phyloP scores from a whole-genome alignment of 768 basidiomycete genomes.

The Xanthoconium purpureum region DNA sequence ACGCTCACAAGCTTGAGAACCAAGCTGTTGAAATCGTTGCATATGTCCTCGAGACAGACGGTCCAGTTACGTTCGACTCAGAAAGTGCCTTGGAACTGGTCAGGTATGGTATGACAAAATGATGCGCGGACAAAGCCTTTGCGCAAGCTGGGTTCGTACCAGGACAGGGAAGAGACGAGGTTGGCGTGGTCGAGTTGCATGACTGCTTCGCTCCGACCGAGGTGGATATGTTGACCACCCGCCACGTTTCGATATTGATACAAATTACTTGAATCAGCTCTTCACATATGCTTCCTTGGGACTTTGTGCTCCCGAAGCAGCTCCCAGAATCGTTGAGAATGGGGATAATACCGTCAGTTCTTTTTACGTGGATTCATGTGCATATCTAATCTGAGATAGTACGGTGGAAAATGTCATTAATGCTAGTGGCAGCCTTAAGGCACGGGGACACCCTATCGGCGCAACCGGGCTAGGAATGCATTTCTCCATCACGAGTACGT shows the following conservation, averaged over 20 bases:
- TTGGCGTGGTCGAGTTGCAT: conserved; percentile 80
- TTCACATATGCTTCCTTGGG: conserved; percentile 79
- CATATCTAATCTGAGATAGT: conserved; percentile 37
- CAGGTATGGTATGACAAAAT: conserved; percentile 71
- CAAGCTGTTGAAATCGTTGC: conserved; percentile 81
- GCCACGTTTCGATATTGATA: neutral
- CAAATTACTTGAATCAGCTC: conserved; percentile 56
- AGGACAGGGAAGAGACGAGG: conserved; percentile 60
- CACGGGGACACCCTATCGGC: conserved; percentile 79
- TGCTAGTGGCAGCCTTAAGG: conserved; percentile 80
- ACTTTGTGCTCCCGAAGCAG: conserved; percentile 60
- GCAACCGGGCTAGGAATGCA: conserved; percentile 81
- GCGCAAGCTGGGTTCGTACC: conserved; percentile 60
- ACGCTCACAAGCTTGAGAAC: conserved; percentile 66
- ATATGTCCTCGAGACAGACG: conserved; percentile 66
- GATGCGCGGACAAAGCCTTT: conserved; percentile 65
- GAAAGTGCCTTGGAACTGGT: conserved; percentile 73
- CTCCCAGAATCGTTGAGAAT: conserved; percentile 66
- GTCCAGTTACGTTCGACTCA: conserved; percentile 58
- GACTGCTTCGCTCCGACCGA: conserved; percentile 83
- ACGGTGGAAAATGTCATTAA: conserved; percentile 84
- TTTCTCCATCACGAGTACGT: conserved; percentile 73
- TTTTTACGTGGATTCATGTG: neutral
- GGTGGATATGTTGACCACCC: conserved; percentile 35
- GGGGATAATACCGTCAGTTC: conserved; percentile 73